Evolutionary conservation across 176 grass and related monocot species (phyloP).

Genomic region (Avena atlantica): DNA sequence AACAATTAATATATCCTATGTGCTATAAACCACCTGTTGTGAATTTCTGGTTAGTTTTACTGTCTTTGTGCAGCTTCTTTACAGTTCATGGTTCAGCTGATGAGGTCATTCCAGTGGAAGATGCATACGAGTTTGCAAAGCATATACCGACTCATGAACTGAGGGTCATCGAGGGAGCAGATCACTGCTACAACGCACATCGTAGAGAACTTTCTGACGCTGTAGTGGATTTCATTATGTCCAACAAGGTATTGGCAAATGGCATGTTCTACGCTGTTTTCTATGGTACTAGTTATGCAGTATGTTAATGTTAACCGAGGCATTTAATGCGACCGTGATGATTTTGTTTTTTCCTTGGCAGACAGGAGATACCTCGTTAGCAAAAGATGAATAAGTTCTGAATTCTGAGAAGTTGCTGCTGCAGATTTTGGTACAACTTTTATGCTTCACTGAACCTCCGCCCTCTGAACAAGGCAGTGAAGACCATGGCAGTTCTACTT

Average conservation of each 20-base stretch:
- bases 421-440: neutral
- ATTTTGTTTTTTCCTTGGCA: constrained; percentile 12
- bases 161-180: constrained; percentile 74
- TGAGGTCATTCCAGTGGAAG: constrained; percentile 71
- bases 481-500: neutral
- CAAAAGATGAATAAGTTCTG: constrained; percentile 16
- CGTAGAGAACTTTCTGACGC: constrained; percentile 60
- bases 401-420: neutral
- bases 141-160: constrained; percentile 80
- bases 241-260: constrained; percentile 37
- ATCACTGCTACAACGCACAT: constrained; percentile 83
- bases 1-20: neutral
- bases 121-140: constrained; percentile 84
- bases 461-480: neutral
- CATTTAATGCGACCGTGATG: neutral
- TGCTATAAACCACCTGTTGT: neutral
- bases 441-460: constrained; percentile 9
- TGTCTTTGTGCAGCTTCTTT: constrained; percentile 60
- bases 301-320: neutral
- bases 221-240: constrained; percentile 60
- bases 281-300: neutral
- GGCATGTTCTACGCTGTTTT: neutral
- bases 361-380: neutral
- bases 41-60: constrained; percentile 10
- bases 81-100: constrained; percentile 87